Percentiles rank a stretch among this genome's conserved stretches.
phyloP scores from a whole-genome alignment of 306 rosid genomes.

The Cucumis sativus region DNA sequence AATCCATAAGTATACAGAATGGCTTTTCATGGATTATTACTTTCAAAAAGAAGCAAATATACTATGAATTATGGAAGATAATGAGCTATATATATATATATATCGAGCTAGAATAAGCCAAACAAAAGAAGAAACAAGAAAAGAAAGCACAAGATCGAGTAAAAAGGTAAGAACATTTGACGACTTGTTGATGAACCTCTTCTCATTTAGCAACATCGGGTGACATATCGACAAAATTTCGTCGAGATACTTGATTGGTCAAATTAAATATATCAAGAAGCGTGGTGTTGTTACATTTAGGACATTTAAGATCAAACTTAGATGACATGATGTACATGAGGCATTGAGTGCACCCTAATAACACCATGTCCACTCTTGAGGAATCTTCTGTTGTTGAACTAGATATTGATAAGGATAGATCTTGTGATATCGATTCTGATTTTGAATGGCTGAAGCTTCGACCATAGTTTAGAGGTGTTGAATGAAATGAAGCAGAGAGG shows the following conservation, averaged over 20 bases:
- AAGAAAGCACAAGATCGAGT: not conserved
- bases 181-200: not conserved
- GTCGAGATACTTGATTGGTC: not conserved
- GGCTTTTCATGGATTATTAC: not conserved
- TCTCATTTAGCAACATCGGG: not conserved
- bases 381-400: conserved; percentile 35
- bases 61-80: not conserved
- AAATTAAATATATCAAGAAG: conserved; percentile 43
- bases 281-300: conserved; percentile 75
- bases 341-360: conserved; percentile 73
- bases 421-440: not conserved
- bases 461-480: not conserved
- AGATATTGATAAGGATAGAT: not conserved
- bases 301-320: conserved; percentile 61
- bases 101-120: not conserved
- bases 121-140: not conserved
- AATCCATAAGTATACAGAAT: not conserved
- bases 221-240: not conserved
- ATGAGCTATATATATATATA: not conserved
- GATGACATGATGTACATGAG: conserved; percentile 85
- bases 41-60: not conserved
- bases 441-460: not conserved
- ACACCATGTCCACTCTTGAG: conserved; percentile 44
- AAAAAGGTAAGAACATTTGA: not conserved
- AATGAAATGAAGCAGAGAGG: no score